Base-by-base conservation (phyloP, 75 land plant genomes). In the Cupressus sempervirens region DNA sequence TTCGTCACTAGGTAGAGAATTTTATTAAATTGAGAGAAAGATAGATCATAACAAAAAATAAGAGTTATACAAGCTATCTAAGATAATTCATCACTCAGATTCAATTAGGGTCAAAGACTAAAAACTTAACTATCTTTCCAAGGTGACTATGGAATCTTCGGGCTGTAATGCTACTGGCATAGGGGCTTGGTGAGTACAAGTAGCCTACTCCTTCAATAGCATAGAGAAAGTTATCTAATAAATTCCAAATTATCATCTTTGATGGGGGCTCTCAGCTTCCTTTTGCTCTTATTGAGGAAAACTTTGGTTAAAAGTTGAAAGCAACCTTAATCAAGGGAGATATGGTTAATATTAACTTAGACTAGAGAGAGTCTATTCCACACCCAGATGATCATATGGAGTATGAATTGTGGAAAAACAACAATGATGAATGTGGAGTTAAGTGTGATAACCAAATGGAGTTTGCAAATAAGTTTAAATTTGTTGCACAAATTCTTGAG, bases 341-440 rank as follows among this genome's bases (percentile, higher is more conserved):
- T 1, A 95, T 96, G 97, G 97, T 96, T 35, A 96, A 91, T 80
- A 88, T 96, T 11, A 93, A 93, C 83, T 88, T 96, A 58, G 98
- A 96, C 84, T 96, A 96, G 98, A 88, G 92, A 40, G 98, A 96
- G 88, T 84, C 98, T 67, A 91, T 96, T 76, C 98, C 97, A 3
- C 98, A 96, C 82, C 97, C 98, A 29, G 98, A 96, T 87, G 98
- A 95, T 45, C 90, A 97, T 41, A 97, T 96, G n/a, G 97, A 96
- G 88, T 96, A 93, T 84, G 97, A 95, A 84, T 89, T 96, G 43
- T 96, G 98, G 98, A 93, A 97, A 68, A 96, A 96, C 76, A 94
- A 94, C 88, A 96, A 96, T 84, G 96, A 94, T 89, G 94, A 92
- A 85, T 96, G 98, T 84, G 98, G 98, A 1, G 88, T 92, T 3